phyloP scores from a whole-genome alignment of 1,284 basidiomycete genomes.

The Phellopilus nigrolimitatus region DNA sequence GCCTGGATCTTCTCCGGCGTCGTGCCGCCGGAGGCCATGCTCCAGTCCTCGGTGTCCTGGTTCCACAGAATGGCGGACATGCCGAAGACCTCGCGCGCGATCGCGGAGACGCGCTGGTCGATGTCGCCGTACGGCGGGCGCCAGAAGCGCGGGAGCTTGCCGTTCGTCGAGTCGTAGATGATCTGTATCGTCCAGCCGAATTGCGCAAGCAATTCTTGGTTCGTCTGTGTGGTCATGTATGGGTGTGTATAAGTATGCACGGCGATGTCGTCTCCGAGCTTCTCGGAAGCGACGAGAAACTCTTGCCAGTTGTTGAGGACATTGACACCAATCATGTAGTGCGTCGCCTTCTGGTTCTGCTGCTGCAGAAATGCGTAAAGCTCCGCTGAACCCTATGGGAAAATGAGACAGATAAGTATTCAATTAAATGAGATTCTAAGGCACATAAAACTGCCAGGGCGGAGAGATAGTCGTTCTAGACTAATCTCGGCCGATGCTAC shows the following conservation, averaged over 20 bases:
- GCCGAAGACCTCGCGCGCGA: constrained; percentile 70
- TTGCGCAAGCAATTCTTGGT: constrained; percentile 68
- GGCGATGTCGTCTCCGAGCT: constrained; percentile 32
- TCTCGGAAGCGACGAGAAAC: constrained; percentile 49
- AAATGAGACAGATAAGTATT: constrained; percentile 9
- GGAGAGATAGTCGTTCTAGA: too few relatives aligned
- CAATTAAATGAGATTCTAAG: constrained; percentile 18
- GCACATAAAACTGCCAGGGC: too few relatives aligned
- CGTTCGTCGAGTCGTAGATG: constrained; percentile 77
- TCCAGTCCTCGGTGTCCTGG: constrained; percentile 71
- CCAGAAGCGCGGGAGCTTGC: constrained; percentile 68
- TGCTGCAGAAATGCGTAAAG: constrained; percentile 55
- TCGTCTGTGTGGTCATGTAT: constrained; percentile 74
- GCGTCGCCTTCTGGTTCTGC: constrained; percentile 64
- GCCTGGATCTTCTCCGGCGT: constrained; percentile 40
- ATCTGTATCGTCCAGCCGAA: constrained; percentile 82
- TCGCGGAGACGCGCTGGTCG: constrained; percentile 68
- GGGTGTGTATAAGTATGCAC: constrained; percentile 81
- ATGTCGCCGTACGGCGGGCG: constrained; percentile 76
- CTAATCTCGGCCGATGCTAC: too few relatives aligned
- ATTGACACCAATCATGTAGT: constrained; percentile 80
- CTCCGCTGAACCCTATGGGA: constrained; percentile 28
- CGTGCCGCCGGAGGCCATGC: constrained; percentile 39
- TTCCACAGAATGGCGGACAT: constrained; percentile 76
- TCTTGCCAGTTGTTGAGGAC: constrained; percentile 52